Conservation (phyloP, 164 flowering plant species). For the Amborella trichopoda region DNA sequence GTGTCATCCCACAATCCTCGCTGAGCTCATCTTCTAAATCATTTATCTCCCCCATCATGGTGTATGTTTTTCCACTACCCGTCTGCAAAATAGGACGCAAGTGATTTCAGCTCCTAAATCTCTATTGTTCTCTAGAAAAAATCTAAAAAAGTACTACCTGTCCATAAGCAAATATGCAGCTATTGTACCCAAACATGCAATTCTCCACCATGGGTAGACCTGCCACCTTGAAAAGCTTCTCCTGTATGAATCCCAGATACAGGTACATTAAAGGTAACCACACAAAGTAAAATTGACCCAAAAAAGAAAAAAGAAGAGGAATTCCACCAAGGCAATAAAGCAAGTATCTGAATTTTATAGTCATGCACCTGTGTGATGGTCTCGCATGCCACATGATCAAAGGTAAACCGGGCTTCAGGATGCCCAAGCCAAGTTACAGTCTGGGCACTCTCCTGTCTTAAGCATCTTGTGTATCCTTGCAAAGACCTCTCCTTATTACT, state of each 20-base stretch:
- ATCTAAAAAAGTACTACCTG: conserved; percentile 37
- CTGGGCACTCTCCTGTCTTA: conserved; percentile 70
- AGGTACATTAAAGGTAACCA: neutral
- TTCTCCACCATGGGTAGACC: conserved; percentile 93
- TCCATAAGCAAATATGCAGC: conserved; percentile 95
- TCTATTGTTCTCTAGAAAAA: conserved; percentile 1
- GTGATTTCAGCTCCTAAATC: neutral
- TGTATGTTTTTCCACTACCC: conserved; percentile 93
- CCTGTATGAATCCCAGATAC: conserved; percentile 26
- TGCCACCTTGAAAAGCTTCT: conserved; percentile 68
- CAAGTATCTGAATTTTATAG: neutral
- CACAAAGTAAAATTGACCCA: too few relatives aligned
- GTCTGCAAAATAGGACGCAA: conserved; percentile 41
- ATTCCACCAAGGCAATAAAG: neutral
- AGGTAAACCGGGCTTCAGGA: conserved; percentile 84
- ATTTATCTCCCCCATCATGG: conserved; percentile 88
- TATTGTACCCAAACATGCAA: conserved; percentile 92
- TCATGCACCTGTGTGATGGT: conserved; percentile 60
- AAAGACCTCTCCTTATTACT: conserved; percentile 39
- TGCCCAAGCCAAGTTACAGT: conserved; percentile 80
- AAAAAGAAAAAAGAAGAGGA: neutral
- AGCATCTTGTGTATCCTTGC: conserved; percentile 50
- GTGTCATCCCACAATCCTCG: conserved; percentile 71
- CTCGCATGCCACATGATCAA: conserved; percentile 81
- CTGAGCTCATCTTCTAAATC: conserved; percentile 35